Conservation (phyloP, 805 yeast genomes). For the Kodamaea sagamina region DNA sequence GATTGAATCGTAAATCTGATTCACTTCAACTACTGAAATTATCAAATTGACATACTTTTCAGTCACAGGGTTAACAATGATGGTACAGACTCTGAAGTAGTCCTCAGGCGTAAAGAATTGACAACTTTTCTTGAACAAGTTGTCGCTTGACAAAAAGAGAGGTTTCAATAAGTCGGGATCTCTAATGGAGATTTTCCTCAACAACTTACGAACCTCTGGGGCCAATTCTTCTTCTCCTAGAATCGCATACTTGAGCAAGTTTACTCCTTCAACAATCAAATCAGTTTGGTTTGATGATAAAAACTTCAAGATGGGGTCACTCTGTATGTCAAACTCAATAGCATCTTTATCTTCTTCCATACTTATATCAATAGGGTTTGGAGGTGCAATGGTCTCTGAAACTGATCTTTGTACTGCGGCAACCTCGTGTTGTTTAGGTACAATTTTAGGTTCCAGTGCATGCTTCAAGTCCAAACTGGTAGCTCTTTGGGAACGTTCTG, state of each 20-base stretch:
- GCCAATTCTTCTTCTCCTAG: constrained; percentile 38
- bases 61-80: constrained; percentile 25
- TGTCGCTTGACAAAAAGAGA: constrained; percentile 29
- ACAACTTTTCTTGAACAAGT: constrained; percentile 24
- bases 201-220: constrained; percentile 20
- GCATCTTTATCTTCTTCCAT: constrained; percentile 3
- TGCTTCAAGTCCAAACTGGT: constrained; percentile 1
- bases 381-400: constrained; percentile 1
- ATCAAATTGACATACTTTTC: constrained; percentile 25
- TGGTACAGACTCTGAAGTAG: constrained; percentile 33
- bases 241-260: constrained; percentile 39
- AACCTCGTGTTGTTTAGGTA: neutral
- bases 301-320: constrained; percentile 40
- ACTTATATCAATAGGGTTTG: neutral
- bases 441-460: neutral
- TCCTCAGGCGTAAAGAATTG: constrained; percentile 35
- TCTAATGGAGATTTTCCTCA: constrained; percentile 30
- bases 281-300: constrained; percentile 34
- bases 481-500: constrained; percentile 1
- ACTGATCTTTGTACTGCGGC: neutral
- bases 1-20: constrained; percentile 32
- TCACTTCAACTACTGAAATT: constrained; percentile 25
- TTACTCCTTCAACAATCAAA: constrained; percentile 37
- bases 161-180: constrained; percentile 36
- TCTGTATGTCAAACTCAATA: constrained; percentile 22